Percentiles rank a stretch among this genome's conserved stretches.
These are phyloP conservation scores for Arabidopsis suecica DNA, from an alignment of 345 rosid genomes.

Conservation along the genomic window DNA sequence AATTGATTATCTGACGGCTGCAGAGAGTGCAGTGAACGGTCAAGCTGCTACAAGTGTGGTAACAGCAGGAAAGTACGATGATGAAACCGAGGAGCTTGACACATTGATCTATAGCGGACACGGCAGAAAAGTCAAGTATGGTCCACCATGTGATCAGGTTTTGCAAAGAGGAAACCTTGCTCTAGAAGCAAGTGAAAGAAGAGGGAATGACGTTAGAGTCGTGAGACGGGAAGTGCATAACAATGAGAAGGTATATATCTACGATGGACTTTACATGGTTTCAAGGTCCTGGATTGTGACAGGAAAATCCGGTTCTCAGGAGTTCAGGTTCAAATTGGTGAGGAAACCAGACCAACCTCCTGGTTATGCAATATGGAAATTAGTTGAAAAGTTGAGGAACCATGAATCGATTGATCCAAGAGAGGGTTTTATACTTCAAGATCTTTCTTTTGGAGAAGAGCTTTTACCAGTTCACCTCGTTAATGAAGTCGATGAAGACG, in stretches of 20 bases:
- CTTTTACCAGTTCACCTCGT: constrained; percentile 57
- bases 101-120: constrained; percentile 66
- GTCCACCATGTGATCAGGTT: too few species aligned
- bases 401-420: constrained; percentile 3
- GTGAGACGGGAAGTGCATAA: constrained; percentile 58
- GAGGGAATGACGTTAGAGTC: constrained; percentile 63
- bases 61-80: constrained; percentile 63
- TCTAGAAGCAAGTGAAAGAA: constrained; percentile 51
- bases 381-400: too few species aligned
- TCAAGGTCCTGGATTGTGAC: fast-evolving
- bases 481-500: constrained; percentile 62
- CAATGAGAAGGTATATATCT: constrained; percentile 51
- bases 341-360: constrained; percentile 58
- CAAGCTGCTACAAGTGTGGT: constrained; percentile 61
- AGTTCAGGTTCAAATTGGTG: constrained; percentile 47
- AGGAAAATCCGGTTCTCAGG: not conserved
- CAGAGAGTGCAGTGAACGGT: not conserved
- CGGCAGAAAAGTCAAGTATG: constrained; percentile 46
- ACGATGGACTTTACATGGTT: constrained; percentile 55
- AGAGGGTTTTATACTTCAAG: constrained; percentile 54
- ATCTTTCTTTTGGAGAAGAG: constrained; percentile 70
- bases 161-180: constrained; percentile 71
- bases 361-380: too few species aligned
- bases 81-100: constrained; percentile 52
- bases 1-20: constrained; percentile 43